Base-by-base conservation (phyloP, 1,139 yeast genomes). In the Pichia sp. region DNA sequence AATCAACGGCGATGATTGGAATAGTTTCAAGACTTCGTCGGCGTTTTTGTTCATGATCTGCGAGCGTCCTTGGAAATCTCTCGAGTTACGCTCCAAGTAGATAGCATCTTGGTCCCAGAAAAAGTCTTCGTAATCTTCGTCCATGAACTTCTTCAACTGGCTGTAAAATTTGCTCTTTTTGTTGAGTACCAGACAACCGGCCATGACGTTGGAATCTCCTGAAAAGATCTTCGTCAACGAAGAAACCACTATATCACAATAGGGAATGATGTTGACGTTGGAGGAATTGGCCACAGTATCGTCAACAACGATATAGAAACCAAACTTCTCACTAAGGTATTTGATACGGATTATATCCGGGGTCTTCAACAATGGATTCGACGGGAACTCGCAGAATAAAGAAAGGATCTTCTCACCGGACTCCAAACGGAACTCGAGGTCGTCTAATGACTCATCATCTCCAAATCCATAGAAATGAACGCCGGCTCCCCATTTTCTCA, bases 51-150 rank as follows among this genome's bases (percentile, higher is more conserved):
- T 90, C 63, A 84, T 87, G 60, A 78, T 80, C 49, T 73, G 69
- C 16, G 90, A 85, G 64, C 98, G 78, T 41, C 75, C 74, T 31
- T 80, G 82, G 67, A 89, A 92, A 70, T 92, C 98, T 60, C 98
- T 81, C 4, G 97, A 89, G 72, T 93, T 93, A 67, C 97, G 80
- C 69, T 93, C 99, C 67, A 93, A 73, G 66, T 87, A 87, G 56
- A 93, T 82, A 1, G 96, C 96, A 71, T 93, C 99, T 71, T 92
- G 97, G 29, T 85, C 89, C 97, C 98, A 93, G 61, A 89, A 79
- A 8, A 77, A 71, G 65, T 92, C 97, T 66, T 86, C 95, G 62
- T 74, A 82, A 45, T 76, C 73, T 6, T 74, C 73, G 58, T 78
- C 67, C 64, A 85, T 75, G 59, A 79, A 79, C 30, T 69, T 60